Base-by-base conservation (phyloP, 768 basidiomycete genomes). In the Leccinum variicolor region DNA sequence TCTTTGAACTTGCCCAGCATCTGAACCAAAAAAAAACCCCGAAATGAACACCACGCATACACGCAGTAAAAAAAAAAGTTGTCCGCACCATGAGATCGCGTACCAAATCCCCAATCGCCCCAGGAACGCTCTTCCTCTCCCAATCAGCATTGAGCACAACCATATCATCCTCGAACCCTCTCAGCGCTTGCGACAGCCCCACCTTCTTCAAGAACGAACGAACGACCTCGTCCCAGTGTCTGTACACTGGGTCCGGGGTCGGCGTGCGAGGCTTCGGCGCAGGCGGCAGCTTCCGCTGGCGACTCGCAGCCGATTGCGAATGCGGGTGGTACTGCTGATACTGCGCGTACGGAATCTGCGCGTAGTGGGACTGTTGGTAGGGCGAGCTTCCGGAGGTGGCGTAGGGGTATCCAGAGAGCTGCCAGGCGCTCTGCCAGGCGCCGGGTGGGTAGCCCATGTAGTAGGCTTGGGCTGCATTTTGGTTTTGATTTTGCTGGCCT, bases 91-190 rank as follows among this genome's bases (percentile, higher is more conserved):
- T 73, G 33, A 89, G 73, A 57, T 78, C 77, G 39, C 76, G 73
- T 34, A 79, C 70, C 26, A 90, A 69, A 26, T 80, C 77, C 4
- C 73, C 71, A 31, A 91, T 69, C 4, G 87, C 87, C 0, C 66
- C 72, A 10, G 84, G 82, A 7, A 89, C 75, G n/a, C 73, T 76
- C 56, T 76, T 74, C 36, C 75, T 75, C 69, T 90, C 89, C 80
- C 84, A 88, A 1, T 82, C 81, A 0, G 77, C 66, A 59, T 84
- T 90, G 73, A 90, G 69, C n/a, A 89, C 79, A 5, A 90, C 66
- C 74, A 90, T 80, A 64, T 92, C 89, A n/a, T 77, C 71, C 62
- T 88, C 84, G 49, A 92, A 83, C 0, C 86, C 89, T 36, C 75
- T 76, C 46, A 84, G 63, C 0, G 87, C 77, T 64, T 90, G 85